Percentiles rank a stretch among this genome's conserved stretches.
These are phyloP conservation scores for Botryosphaeria dothidea DNA, from an alignment of 2,329 filamentous ascomycete species.

Conservation along the genomic window DNA sequence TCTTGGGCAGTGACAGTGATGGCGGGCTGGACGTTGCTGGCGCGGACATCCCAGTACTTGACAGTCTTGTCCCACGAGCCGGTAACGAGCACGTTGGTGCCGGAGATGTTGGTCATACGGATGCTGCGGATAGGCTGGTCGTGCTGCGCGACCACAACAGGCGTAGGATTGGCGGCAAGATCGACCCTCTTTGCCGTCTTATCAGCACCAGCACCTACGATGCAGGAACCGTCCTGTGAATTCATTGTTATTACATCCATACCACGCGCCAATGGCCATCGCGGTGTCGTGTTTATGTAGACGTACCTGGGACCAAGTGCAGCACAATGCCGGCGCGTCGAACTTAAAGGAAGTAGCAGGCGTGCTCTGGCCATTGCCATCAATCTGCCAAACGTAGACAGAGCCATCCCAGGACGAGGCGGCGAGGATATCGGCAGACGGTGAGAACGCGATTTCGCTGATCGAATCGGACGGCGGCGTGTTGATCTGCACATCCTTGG, in stretches of 20 bases:
- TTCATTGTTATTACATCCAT: background rate
- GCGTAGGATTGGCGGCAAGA: constrained; percentile 57
- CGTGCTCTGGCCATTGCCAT: constrained; percentile 72
- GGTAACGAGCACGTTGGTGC: constrained; percentile 81
- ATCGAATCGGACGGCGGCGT: constrained; percentile 82
- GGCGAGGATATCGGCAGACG: constrained; percentile 76
- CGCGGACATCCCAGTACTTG: constrained; percentile 83
- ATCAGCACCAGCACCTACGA: constrained; percentile 86
- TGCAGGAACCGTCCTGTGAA: constrained; percentile 79
- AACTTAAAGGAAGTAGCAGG: constrained; percentile 86
- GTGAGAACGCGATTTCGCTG: constrained; percentile 82
- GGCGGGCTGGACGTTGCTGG: constrained; percentile 57
- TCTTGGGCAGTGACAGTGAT: constrained; percentile 70
- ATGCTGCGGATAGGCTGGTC: constrained; percentile 79
- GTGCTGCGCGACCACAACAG: constrained; percentile 76
- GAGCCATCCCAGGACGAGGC: constrained; percentile 98
- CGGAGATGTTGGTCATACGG: constrained; percentile 62
- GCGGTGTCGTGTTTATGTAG: background rate
- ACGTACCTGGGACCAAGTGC: constrained; percentile 84
- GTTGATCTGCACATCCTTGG: constrained; percentile 80
- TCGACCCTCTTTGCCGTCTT: constrained; percentile 90
- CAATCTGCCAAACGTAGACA: constrained; percentile 94
- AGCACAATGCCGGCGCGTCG: constrained; percentile 78
- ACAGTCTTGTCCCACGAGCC: constrained; percentile 90
- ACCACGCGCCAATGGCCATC: background rate